Evolutionary conservation across 2,329 filamentous ascomycete genomes (phyloP), one percentile per base, ranked within the genome.

Genomic region (Colletotrichum paranaense): DNA sequence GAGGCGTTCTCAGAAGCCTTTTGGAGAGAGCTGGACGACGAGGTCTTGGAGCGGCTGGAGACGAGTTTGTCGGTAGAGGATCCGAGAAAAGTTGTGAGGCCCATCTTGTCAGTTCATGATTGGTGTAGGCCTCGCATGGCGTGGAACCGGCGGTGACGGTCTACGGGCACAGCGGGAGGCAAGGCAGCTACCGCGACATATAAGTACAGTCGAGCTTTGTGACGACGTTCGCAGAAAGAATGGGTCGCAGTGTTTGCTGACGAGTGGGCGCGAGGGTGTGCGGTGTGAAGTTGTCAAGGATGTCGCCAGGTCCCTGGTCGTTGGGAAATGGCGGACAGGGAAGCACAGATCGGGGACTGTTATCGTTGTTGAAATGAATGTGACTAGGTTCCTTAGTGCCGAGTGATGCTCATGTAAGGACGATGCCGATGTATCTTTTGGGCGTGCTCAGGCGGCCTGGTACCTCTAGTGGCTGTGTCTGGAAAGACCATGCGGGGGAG

Each of bases 71-170:
- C 72, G 59, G 64, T 65, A 2, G 74, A 75, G 52, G 74, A 62
- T 56, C 73, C 74, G 73, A 76, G 74, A 60, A 76, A 74, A n/a
- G 46, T 67, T 52, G 73, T 68, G 55, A 76, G 58, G n/a, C 65
- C 68, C 74, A 76, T 76, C 22, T 64, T 70, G 68, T 57, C 55
- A 63, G 59, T 52, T 76, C 74, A 76, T 76, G 67, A 67, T 56
- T 56, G 56, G 63, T 5, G 32, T 56, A 38, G 42, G 14, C 46
- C 68, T 49, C 22, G 60, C 67, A 71, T 73, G 67, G 67, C 62
- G 56, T 38, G 62, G 32, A 56, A 57, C 46, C 68, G 38, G 46
- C 26, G 49, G 22, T 42, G 63, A 46, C 16, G 49, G 22, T 58
- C 55, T 32, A 14, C 60, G 38, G 62, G 32, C 55, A 58, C 46